These are phyloP conservation scores for Dictyostelium brefeldianum DNA, from an alignment of 78 protist species.

Conservation along the genomic window DNA sequence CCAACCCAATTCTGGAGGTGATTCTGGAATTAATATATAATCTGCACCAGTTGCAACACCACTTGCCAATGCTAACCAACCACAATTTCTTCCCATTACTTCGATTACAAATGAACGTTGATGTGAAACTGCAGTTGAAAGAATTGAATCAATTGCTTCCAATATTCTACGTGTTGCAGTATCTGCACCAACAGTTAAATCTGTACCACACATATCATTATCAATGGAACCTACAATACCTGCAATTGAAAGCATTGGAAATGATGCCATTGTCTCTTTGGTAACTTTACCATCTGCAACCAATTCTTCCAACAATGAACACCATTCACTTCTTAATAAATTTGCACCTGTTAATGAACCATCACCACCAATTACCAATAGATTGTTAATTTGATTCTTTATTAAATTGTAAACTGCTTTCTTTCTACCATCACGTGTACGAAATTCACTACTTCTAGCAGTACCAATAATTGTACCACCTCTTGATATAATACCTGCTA, in stretches of 20 bases:
- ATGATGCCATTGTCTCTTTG: not conserved
- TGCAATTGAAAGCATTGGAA: constrained; percentile 38
- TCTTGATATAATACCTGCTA: constrained; percentile 46
- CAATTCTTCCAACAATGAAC: constrained; percentile 43
- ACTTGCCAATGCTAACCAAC: constrained; percentile 85
- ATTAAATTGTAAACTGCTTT: constrained; percentile 86
- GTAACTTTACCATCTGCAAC: not conserved
- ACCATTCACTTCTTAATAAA: constrained; percentile 84
- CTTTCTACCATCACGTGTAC: constrained; percentile 85
- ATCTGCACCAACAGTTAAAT: constrained; percentile 86
- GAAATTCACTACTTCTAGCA: constrained; percentile 85
- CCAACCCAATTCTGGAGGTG: constrained; percentile 87
- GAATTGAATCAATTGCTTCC: constrained; percentile 87
- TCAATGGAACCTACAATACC: constrained; percentile 93
- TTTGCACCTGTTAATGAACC: constrained; percentile 92
- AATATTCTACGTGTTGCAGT: constrained; percentile 83
- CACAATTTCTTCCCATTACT: constrained; percentile 90
- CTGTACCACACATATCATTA: constrained; percentile 91
- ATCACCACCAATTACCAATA: constrained; percentile 91
- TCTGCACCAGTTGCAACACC: constrained; percentile 91
- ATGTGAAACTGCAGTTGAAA: constrained; percentile 87
- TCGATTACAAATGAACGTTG: constrained; percentile 88
- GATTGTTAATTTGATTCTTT: constrained; percentile 58
- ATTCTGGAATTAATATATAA: constrained; percentile 86
- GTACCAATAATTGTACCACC: constrained; percentile 94